Percentiles rank a stretch among this genome's conserved stretches.
These are phyloP conservation scores for Oryza glumipatula DNA, from an alignment of 176 grass and related monocot species.

Conservation along the genomic window DNA sequence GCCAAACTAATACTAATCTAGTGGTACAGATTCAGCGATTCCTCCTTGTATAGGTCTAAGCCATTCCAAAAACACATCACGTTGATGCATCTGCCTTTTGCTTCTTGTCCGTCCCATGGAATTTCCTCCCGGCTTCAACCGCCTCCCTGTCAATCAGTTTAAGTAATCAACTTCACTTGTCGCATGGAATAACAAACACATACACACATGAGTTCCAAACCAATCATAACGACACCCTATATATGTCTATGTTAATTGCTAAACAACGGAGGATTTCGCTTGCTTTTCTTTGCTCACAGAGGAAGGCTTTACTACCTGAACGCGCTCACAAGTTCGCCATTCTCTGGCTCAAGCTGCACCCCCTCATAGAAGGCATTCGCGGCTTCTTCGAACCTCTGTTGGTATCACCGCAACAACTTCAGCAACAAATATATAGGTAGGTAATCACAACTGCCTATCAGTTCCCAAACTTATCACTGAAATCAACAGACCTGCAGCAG, in stretches of 20 bases:
- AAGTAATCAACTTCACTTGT: not conserved
- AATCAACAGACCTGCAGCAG: slow-evolving; percentile 65
- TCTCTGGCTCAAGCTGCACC: slow-evolving; percentile 80
- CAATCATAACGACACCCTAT: not conserved
- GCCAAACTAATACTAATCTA: not conserved
- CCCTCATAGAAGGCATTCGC: slow-evolving; percentile 91
- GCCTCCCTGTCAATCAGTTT: slow-evolving; percentile 62
- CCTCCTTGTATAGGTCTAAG: not conserved
- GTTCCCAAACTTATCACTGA: not conserved
- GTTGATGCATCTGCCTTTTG: slow-evolving; percentile 7
- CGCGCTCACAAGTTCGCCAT: slow-evolving; percentile 76
- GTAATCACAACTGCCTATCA: not conserved
- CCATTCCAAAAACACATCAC: not conserved
- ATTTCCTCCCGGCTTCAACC: slow-evolving; percentile 66
- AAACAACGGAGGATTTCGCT: not conserved
- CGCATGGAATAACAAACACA: not conserved
- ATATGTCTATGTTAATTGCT: not conserved
- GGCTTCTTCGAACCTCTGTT: slow-evolving; percentile 78
- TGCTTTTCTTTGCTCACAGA: not conserved
- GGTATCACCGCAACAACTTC: not conserved
- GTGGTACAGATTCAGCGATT: not conserved
- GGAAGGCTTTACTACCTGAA: slow-evolving; percentile 63
- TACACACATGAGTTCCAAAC: not conserved
- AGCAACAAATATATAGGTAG: not conserved
- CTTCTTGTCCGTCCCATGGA: slow-evolving; percentile 51